Base-by-base conservation (phyloP, 495 filamentous ascomycete species). In the Clavariopsis aquatica region DNA sequence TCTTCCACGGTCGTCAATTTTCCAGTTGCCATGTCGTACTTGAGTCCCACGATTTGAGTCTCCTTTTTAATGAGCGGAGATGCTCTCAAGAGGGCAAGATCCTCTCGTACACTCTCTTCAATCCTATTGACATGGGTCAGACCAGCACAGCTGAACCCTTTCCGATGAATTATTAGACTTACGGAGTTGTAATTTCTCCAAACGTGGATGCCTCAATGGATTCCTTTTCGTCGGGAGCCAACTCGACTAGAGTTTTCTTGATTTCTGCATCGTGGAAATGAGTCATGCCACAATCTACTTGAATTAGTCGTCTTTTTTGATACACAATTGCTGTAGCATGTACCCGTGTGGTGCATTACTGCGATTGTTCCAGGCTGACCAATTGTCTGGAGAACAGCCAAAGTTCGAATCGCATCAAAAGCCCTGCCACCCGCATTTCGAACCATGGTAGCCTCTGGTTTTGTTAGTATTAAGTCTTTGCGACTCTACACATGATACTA, bases 351-450 rank as follows among this genome's bases (percentile, higher is more conserved):
- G 51, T 68, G 65, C 60, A 68, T 64, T 5, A 72, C 72, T 20
- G 71, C 66, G 20, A 74, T 71, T 7, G 69, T 74, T 28, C 65
- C 65, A 0, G 70, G 60, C 2, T 27, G 12, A 3, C 65, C 72
- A 23, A 75, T 69, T 9, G 73, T 70, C 22, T 74, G 68, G 9
- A 74, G 58, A n/a, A 70, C 68, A 19, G 71, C 46, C 24, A 72
- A 19, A 24, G 69, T 60, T 8, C 73, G 20, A 27, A 75, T 68
- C 6, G 68, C 73, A 60, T 75, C 73, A 19, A 71, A 57, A 12
- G 57, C 69, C 54, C 73, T 29, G 0, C 73, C 73, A n/a, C 73
- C 73, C 15, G 72, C 73, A 53, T 75, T 75, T 10, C 73, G 68
- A 13, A 75, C 53, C 64, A 74, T 72, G 4, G 62, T 68, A n/a